These are phyloP conservation scores for Fusarium stilboides DNA, from an alignment of 2,329 filamentous ascomycete species.

Conservation along the genomic window DNA sequence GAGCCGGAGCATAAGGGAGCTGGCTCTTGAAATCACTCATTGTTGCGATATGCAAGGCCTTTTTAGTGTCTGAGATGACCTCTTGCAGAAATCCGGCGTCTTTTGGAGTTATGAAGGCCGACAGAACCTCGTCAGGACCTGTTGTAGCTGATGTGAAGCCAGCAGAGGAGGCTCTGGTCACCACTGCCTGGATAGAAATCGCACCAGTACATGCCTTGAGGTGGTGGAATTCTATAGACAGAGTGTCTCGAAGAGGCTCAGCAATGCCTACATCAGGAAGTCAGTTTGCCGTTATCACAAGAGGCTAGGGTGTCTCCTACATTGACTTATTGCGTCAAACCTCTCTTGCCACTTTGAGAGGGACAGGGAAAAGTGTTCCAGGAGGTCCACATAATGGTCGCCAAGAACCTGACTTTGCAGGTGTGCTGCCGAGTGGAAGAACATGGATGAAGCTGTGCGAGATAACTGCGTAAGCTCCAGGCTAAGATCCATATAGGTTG, in stretches of 20 bases:
- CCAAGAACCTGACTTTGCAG: conserved; percentile 35
- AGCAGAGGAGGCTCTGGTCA: conserved; percentile 29
- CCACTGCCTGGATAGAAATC: conserved; percentile 44
- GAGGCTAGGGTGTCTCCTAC: background rate
- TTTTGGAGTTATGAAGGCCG: conserved; percentile 33
- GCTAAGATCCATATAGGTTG: conserved; percentile 38
- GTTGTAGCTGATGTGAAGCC: conserved; percentile 12
- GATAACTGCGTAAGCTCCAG: conserved; percentile 39
- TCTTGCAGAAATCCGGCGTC: conserved; percentile 42
- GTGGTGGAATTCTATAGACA: conserved; percentile 42
- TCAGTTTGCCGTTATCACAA: background rate
- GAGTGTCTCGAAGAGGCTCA: conserved; percentile 18
- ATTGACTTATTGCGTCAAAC: conserved; percentile 7
- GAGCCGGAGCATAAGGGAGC: conserved; percentile 38
- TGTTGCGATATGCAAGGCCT: conserved; percentile 33
- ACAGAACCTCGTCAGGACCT: conserved; percentile 23
- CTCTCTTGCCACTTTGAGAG: conserved; percentile 36
- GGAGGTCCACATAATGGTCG: conserved; percentile 37
- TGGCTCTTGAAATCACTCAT: conserved; percentile 24
- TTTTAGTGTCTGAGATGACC: conserved; percentile 40
- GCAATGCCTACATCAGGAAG: conserved; percentile 5
- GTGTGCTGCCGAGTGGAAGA: conserved; percentile 41
- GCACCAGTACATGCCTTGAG: conserved; percentile 42
- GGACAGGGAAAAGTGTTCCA: conserved; percentile 37
- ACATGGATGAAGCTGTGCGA: conserved; percentile 39